A percentile compares a stretch with the other conserved stretches of the same genome.
Conservation (phyloP, 208 protist species). For the Porcisia hertigi region DNA sequence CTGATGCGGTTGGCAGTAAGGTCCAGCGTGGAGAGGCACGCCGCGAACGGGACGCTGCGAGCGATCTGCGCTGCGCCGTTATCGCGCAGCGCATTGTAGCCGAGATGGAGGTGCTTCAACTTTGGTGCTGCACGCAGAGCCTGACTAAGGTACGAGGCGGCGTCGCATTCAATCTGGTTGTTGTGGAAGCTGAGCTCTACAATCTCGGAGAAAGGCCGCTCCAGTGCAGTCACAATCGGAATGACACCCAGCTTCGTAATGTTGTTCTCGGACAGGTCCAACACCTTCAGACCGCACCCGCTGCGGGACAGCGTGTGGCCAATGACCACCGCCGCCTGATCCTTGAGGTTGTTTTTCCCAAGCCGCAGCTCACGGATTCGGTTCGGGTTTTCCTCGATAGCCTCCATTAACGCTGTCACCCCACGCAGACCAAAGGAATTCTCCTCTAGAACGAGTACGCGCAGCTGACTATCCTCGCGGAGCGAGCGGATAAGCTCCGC, state of each 20-base stretch:
- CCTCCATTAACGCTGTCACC: slow-evolving; percentile 77
- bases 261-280: slow-evolving; percentile 87
- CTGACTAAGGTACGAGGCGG: slow-evolving; percentile 57
- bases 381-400: slow-evolving; percentile 75
- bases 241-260: slow-evolving; percentile 85
- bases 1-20: slow-evolving; percentile 89
- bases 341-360: slow-evolving; percentile 85
- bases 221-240: slow-evolving; percentile 68
- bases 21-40: slow-evolving; percentile 76
- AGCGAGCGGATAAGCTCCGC: slow-evolving; percentile 65
- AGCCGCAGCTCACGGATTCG: slow-evolving; percentile 84
- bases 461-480: slow-evolving; percentile 39
- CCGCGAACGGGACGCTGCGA: slow-evolving; percentile 48
- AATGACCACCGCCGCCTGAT: slow-evolving; percentile 80
- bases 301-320: slow-evolving; percentile 67
- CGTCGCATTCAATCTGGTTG: slow-evolving; percentile 86
- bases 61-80: slow-evolving; percentile 69
- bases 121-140: slow-evolving; percentile 55
- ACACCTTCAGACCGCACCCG: slow-evolving; percentile 84
- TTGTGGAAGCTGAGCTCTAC: slow-evolving; percentile 90
- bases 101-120: slow-evolving; percentile 89
- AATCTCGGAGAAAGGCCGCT: slow-evolving; percentile 59
- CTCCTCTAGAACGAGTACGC: slow-evolving; percentile 79
- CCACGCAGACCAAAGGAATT: slow-evolving; percentile 83
- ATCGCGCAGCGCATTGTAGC: slow-evolving; percentile 88